These are phyloP conservation scores for Tolypocladium tundrense DNA, from an alignment of 2,329 filamentous ascomycete species.

Conservation along the genomic window DNA sequence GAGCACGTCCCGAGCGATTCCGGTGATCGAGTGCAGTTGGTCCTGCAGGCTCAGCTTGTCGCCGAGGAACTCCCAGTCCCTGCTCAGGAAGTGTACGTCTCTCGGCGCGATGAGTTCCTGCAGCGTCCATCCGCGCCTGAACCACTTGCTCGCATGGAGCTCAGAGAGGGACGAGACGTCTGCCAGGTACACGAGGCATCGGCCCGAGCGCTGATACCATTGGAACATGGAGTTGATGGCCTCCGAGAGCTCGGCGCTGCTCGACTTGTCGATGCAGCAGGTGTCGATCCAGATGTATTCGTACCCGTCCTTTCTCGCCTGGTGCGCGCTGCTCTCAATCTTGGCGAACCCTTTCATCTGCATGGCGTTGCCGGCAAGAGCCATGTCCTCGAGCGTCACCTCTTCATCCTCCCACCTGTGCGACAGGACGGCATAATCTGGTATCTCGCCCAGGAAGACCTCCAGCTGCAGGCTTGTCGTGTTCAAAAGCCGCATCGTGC, in stretches of 20 bases:
- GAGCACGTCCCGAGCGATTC: neutral
- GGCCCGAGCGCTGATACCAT: slow-evolving; percentile 14
- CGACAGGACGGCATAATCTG: slow-evolving; percentile 18
- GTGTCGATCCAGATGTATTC: slow-evolving; percentile 17
- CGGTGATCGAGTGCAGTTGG: neutral
- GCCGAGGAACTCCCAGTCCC: slow-evolving; percentile 2
- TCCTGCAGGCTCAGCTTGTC: slow-evolving; percentile 2
- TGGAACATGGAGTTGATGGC: slow-evolving; percentile 16
- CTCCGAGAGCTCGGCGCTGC: slow-evolving; percentile 13
- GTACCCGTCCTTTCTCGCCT: slow-evolving; percentile 9
- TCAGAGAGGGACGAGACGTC: slow-evolving; percentile 3
- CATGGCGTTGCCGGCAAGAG: neutral
- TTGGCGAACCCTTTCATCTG: slow-evolving; percentile 11
- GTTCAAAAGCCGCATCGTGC: slow-evolving; percentile 2
- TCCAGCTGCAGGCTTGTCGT: neutral
- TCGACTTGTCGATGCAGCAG: slow-evolving; percentile 16
- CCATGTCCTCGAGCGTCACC: slow-evolving; percentile 13
- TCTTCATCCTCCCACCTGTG: slow-evolving; percentile 18
- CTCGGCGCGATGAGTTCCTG: slow-evolving; percentile 9
- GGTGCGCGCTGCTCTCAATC: slow-evolving; percentile 5
- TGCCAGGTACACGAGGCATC: slow-evolving; percentile 15
- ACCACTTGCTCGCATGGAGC: slow-evolving; percentile 12
- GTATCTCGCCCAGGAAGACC: slow-evolving; percentile 4
- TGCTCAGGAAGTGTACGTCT: slow-evolving; percentile 4
- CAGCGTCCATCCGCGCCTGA: slow-evolving; percentile 9